These are phyloP conservation scores for Cryptococcus sp. DNA, from an alignment of 1,284 basidiomycete species.

Conservation along the genomic window DNA sequence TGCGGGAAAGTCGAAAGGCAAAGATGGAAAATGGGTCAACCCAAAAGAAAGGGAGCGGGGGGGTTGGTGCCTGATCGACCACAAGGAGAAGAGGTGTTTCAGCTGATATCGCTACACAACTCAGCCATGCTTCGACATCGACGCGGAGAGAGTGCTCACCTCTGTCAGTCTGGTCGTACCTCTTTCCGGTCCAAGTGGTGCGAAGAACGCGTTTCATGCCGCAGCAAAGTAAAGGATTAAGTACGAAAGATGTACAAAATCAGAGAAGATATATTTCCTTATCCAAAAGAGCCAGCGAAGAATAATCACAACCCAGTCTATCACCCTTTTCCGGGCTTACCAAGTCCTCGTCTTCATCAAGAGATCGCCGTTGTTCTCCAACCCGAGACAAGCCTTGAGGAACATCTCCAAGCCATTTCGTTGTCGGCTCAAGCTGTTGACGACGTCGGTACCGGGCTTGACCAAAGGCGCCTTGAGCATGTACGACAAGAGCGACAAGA, in stretches of 20 bases:
- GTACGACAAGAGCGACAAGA: slow-evolving; percentile 83
- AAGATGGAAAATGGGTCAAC: neutral
- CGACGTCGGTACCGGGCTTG: slow-evolving; percentile 89
- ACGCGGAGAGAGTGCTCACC: no score
- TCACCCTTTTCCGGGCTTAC: slow-evolving; percentile 49
- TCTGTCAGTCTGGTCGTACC: no score
- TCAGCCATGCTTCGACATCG: no score
- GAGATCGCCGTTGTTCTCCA: slow-evolving; percentile 75
- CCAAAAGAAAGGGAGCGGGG: neutral
- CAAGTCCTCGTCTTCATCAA: slow-evolving; percentile 81
- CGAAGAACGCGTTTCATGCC: slow-evolving; percentile 18
- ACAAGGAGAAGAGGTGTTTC: neutral
- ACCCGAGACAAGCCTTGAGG: slow-evolving; percentile 69
- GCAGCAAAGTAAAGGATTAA: slow-evolving; percentile 4
- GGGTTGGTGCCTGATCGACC: neutral
- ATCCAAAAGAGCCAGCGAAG: neutral
- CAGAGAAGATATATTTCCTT: neutral
- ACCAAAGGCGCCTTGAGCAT: slow-evolving; percentile 98
- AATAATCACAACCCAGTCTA: neutral
- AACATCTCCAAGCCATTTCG: slow-evolving; percentile 81
- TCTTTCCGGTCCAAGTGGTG: slow-evolving; percentile 2
- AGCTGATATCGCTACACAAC: no score
- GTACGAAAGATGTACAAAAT: neutral
- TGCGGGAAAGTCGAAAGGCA: no score
- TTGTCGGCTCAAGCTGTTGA: slow-evolving; percentile 93